phyloP scores from a whole-genome alignment of 2,329 filamentous ascomycete species.

The Venturia nashicola region DNA sequence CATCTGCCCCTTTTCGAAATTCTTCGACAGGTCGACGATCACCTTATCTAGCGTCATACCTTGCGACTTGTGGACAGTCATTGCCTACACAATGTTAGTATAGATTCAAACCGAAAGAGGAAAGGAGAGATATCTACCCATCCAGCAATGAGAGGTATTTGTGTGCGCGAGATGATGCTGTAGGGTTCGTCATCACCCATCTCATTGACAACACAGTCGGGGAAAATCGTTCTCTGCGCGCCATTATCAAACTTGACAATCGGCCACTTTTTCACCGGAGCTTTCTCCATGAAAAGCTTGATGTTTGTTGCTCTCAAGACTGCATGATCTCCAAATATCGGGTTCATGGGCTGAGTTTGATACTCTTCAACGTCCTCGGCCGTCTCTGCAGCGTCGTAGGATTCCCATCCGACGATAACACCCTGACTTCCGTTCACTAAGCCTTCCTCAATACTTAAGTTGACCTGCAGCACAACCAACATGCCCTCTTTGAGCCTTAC shows the following conservation, averaged over 20 bases:
- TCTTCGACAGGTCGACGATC: conserved; percentile 38
- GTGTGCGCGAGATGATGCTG: conserved; percentile 41
- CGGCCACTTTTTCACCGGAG: conserved; percentile 29
- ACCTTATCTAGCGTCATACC: conserved; percentile 50
- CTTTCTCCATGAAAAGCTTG: conserved; percentile 25
- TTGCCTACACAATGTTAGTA: conserved; percentile 23
- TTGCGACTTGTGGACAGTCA: conserved; percentile 52
- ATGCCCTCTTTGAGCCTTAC: conserved; percentile 38
- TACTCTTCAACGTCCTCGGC: conserved; percentile 15
- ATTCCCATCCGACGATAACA: conserved; percentile 30
- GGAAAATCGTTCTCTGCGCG: conserved; percentile 31
- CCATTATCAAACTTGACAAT: conserved; percentile 43
- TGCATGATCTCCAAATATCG: conserved; percentile 27
- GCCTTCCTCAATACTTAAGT: conserved; percentile 30
- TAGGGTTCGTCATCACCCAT: conserved; percentile 32
- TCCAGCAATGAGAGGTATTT: conserved; percentile 46
- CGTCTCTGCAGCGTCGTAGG: conserved; percentile 19
- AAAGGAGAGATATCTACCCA: conserved; percentile 25
- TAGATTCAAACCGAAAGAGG: too few relatives aligned
- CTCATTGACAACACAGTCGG: conserved; percentile 38
- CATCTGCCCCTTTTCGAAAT: conserved; percentile 46
- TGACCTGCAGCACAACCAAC: conserved; percentile 41
- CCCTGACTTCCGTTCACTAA: conserved; percentile 39
- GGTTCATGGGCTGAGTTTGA: conserved; percentile 9
- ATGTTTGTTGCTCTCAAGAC: conserved; percentile 26